Conservation (phyloP, 768 basidiomycete genomes). For the Cubamyces lactineus region DNA sequence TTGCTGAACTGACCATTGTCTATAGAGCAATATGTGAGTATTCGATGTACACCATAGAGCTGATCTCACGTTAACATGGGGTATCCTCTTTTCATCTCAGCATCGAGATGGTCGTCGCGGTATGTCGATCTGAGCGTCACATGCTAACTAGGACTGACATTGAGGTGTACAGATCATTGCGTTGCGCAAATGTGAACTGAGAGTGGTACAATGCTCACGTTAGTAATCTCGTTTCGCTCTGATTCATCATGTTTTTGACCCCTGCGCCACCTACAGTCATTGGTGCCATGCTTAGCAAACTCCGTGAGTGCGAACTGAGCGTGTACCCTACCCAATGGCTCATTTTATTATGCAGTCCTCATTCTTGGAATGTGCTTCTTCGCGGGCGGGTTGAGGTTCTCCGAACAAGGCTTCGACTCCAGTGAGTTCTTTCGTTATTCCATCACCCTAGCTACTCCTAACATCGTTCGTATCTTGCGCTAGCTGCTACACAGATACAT, state of each 20-base stretch:
- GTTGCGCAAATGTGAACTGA: constrained; percentile 77
- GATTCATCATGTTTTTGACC: not conserved
- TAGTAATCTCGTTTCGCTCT: constrained; percentile 33
- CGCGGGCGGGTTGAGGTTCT: constrained; percentile 75
- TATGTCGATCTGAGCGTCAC: constrained; percentile 39
- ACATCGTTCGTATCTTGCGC: not conserved
- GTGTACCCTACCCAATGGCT: not conserved
- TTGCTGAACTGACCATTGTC: constrained; percentile 39
- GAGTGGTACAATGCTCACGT: constrained; percentile 82
- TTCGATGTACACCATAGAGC: not conserved
- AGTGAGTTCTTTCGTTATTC: constrained; percentile 46
- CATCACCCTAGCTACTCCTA: not conserved
- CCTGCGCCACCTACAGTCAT: constrained; percentile 52
- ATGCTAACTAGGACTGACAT: not conserved
- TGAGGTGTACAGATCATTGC: constrained; percentile 64
- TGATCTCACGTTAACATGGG: not conserved
- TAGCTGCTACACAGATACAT: constrained; percentile 74
- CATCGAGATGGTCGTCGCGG: constrained; percentile 71
- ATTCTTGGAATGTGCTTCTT: constrained; percentile 88
- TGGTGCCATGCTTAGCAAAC: constrained; percentile 81
- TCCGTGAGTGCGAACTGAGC: constrained; percentile 45
- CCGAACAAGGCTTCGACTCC: constrained; percentile 76
- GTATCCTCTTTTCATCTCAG: constrained; percentile 22
- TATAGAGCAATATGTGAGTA: constrained; percentile 65
- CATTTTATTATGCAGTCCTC: constrained; percentile 52